Evolutionary conservation across 306 rosid species (phyloP).

Genomic region (Ceratonia siliqua): DNA sequence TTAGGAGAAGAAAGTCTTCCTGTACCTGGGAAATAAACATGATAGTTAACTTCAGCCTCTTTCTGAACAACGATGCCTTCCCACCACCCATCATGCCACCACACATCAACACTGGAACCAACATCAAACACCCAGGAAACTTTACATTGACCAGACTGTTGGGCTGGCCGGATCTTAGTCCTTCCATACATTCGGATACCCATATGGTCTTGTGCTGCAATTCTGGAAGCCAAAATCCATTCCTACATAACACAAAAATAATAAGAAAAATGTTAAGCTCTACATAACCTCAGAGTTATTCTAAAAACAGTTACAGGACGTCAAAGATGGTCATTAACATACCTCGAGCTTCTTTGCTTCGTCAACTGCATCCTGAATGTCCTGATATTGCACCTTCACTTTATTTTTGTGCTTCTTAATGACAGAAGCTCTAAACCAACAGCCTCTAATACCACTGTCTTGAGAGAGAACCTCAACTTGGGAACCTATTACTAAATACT

Average conservation of each 20-base stretch:
- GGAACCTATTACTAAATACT: conserved; percentile 52
- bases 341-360: conserved; percentile 84
- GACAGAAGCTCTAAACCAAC: conserved; percentile 83
- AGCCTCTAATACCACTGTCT: conserved; percentile 90
- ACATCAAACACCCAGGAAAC: conserved; percentile 43
- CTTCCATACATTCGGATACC: conserved; percentile 57
- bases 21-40: conserved; percentile 80
- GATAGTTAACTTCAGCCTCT: conserved; percentile 49
- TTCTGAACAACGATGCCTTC: conserved; percentile 74
- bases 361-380: conserved; percentile 72
- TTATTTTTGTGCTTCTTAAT: conserved; percentile 64
- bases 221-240: conserved; percentile 72
- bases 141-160: conserved; percentile 32
- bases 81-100: conserved; percentile 99
- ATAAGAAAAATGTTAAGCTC: not conserved
- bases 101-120: conserved; percentile 75
- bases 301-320: not conserved
- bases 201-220: conserved; percentile 57
- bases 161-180: conserved; percentile 60
- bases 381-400: conserved; percentile 79
- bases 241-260: conserved; percentile 49
- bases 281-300: not conserved
- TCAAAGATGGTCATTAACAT: conserved; percentile 8
- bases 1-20: not conserved
- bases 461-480: conserved; percentile 82